Percentiles rank a stretch among this genome's conserved stretches.
These are phyloP conservation scores for Sugiyamaella sp. DNA, from an alignment of 1,139 yeast genomes.

Conservation along the genomic window DNA sequence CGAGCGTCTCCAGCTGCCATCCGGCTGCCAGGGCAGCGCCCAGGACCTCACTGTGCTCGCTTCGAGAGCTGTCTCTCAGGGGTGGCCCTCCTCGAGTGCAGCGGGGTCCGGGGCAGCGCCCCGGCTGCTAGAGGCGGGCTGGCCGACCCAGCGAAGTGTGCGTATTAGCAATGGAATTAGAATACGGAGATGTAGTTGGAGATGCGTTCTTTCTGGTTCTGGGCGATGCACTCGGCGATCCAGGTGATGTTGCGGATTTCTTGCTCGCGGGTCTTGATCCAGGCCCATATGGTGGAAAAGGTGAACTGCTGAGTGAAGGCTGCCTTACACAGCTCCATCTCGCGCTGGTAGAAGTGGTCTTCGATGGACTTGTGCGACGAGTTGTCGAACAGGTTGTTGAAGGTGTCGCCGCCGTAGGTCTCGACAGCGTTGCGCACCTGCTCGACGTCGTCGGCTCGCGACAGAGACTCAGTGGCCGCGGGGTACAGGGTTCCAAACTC, in stretches of 20 bases:
- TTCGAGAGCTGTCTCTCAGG: too few relatives aligned
- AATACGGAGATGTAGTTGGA: slow-evolving; percentile 46
- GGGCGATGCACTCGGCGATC: slow-evolving; percentile 90
- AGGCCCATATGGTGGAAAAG: slow-evolving; percentile 89
- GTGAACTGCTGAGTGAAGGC: slow-evolving; percentile 98
- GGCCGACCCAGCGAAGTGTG: slow-evolving; percentile 12
- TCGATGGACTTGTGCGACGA: slow-evolving; percentile 66
- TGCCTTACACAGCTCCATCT: slow-evolving; percentile 87
- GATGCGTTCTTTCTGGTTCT: slow-evolving; percentile 50
- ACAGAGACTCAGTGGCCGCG: slow-evolving; percentile 65
- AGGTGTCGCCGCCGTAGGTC: slow-evolving; percentile 59
- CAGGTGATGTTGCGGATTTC: slow-evolving; percentile 95
- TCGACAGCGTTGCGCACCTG: slow-evolving; percentile 75
- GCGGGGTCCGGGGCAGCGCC: slow-evolving; percentile 11
- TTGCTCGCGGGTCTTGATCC: slow-evolving; percentile 95
- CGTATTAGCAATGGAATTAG: slow-evolving; percentile 26
- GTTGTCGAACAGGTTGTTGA: slow-evolving; percentile 71
- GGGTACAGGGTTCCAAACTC: slow-evolving; percentile 81
- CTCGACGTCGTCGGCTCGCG: slow-evolving; percentile 83
- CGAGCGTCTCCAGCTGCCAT: background rate
- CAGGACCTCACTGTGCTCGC: too few relatives aligned
- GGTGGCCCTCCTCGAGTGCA: slow-evolving; percentile 5
- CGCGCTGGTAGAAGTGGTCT: slow-evolving; percentile 90
- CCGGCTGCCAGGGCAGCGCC: too few relatives aligned
- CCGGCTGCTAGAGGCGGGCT: slow-evolving; percentile 11